Evolutionary conservation across 805 yeast species (phyloP), one percentile per base, ranked within the genome.

Genomic region (Starmerella sp.): DNA sequence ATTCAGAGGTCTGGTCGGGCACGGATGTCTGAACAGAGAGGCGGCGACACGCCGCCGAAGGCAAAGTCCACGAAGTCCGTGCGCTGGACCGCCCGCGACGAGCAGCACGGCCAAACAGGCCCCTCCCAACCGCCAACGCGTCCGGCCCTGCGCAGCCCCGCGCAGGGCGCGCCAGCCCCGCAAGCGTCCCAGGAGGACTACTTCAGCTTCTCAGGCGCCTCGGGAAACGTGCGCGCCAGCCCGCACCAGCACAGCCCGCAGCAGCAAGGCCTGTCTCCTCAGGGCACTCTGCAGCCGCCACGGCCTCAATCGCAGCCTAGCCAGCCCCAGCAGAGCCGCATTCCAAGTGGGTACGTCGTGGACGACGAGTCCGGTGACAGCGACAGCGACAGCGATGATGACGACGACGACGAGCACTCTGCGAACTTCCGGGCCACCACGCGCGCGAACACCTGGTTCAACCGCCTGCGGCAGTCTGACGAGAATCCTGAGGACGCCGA

Each of bases 381-480:
- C 31, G 30, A 9, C 44, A 39, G 50, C 43, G 44, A 29, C 31
- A 48, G 39, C 37, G 52, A 48, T 8, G 53, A 47, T 17, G 36
- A 55, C 3, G 51, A 54, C 14, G 42, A 46, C 17, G 60, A 54
- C 34, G 55, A 53, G 37, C 51, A 36, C 32, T 10, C 44, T 4
- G 43, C 43, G 11, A 8, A 37, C 30, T 30, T 58, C 28, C 43
- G 59, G 35, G 63, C 60, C 10, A 39, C 62, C 8, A 60, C 63
- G 13, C 57, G 63, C 3, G 60, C 60, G 0, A 60, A 60, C 35
- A 60, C 63, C 11, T 59, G 61, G 62, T 60, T 60, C 48, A 60
- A 60, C 36, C 54, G 60, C 5, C 28, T 57, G 50, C 46, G 63
- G 3, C 54, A 60, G 28, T 37, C 46, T 5, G 58, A 54, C n/a